These are phyloP conservation scores for Gliomastix tumulicola DNA, from an alignment of 2,329 filamentous ascomycete species.

Conservation along the genomic window DNA sequence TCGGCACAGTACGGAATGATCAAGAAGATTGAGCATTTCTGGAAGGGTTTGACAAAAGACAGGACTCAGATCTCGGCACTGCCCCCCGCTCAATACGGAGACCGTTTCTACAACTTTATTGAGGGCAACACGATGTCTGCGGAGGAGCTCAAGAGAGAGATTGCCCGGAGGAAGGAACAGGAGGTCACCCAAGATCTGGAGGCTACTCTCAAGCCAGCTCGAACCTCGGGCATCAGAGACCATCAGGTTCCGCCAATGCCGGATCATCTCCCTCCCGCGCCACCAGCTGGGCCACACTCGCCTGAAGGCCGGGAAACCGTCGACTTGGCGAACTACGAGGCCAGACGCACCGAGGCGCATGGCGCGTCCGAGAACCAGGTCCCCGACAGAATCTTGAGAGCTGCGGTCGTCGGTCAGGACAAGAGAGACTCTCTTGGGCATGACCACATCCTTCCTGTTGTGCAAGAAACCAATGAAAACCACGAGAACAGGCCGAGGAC, in stretches of 20 bases:
- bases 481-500: constrained; percentile 31
- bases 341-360: constrained; percentile 21
- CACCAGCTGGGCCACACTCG: constrained; percentile 23
- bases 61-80: constrained; percentile 87
- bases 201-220: neutral
- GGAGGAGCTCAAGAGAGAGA: constrained; percentile 73
- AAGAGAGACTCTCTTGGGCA: constrained; percentile 50
- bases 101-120: constrained; percentile 91
- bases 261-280: constrained; percentile 35
- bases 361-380: constrained; percentile 39
- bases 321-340: constrained; percentile 30
- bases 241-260: constrained; percentile 34
- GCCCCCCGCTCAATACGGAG: constrained; percentile 83
- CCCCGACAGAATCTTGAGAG: constrained; percentile 52
- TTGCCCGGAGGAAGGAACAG: constrained; percentile 51
- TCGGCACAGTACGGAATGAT: constrained; percentile 74
- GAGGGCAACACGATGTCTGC: constrained; percentile 82
- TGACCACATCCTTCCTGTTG: constrained; percentile 63
- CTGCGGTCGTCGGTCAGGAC: constrained; percentile 24
- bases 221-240: too few species aligned
- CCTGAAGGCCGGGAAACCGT: constrained; percentile 32
- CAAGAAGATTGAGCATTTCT: constrained; percentile 94
- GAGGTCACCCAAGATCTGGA: constrained; percentile 12
- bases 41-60: constrained; percentile 84
- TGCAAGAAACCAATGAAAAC: constrained; percentile 82